Base-by-base conservation (phyloP, 2,329 filamentous ascomycete genomes). In the Rhinocladiella mackenziei region DNA sequence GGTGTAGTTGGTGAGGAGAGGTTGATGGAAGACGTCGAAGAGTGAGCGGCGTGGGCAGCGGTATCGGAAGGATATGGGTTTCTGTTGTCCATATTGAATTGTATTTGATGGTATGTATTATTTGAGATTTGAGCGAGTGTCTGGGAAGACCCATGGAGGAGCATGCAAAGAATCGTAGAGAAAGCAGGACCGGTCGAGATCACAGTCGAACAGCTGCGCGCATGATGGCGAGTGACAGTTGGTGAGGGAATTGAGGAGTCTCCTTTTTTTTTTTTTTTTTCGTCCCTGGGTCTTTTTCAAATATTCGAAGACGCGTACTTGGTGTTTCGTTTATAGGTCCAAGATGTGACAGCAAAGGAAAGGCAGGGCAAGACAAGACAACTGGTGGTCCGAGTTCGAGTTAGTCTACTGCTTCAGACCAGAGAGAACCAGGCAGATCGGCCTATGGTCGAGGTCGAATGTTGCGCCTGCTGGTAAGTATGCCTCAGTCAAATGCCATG, bases 1-100 rank as follows among this genome's bases (percentile, higher is more conserved):
- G 55, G 54, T 14, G 36, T 19, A 17, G 47, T 51, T n/a, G 50
- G 52, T 5, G 52, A 55, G 28, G 49, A 48, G 9, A 43, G 39
- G 22, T 44, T 36, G 29, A 46, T 26, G 8, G 50, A 53, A 23
- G 50, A 47, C 13, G 46, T 38, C 32, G 50, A 39, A 31, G 46
- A 48, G 9, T 22, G 33, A 33, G 28, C 26, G 40, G 39, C 37
- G n/a, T 34, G 36, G 13, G 43, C 35, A 26, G 29, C 31, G n/a
- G 45, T 37, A 18, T 39, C 43, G 3, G 33, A 17, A 9, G 28
- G 23, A 32, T 44, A 43, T 28, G 30, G 20, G 18, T 14, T 41
- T 23, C 33, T 11, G 33, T 43, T 23, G 13, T 53, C 50, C 50
- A 53, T 53, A 14, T 11, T 39, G 36, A 39, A n/a, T n/a, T n/a